Base-by-base conservation (phyloP, 73 alveolate species). In the Blepharisma japonicum region DNA sequence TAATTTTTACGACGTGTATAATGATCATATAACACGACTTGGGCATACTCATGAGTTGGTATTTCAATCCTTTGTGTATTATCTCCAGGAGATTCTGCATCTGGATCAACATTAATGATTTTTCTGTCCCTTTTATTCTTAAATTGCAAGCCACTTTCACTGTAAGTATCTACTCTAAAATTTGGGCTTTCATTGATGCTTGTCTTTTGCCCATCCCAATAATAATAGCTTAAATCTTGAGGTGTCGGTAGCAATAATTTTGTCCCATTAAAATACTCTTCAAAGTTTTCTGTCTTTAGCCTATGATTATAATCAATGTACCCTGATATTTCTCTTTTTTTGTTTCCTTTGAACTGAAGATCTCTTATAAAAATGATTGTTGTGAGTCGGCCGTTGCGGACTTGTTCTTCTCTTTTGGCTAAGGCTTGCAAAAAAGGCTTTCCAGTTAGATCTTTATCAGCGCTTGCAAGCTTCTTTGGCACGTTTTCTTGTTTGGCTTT, bases 271-370 rank as follows among this genome's bases (percentile, higher is more conserved):
- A 95, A 95, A 91, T 95, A 95, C 55, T 90, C 89, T 81, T 89
- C 95, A 78, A 95, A 95, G 88, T 95, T 95, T 76, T 95, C 99
- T 7, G 96, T 95, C 81, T 94, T 95, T 66, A 95, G 90, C 42
- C 99, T 66, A 78, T 94, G 97, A 32, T 97, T 98, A 53, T 94
- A 91, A 89, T 95, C 99, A 11, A 95, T 94, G 90, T 95, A 95
- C 67, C 99, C 99, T 72, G 96, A 85, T 68, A 95, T 93, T 89
- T 95, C 99, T 77, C 88, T 83, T 51, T 74, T 77, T 74, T 68
- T 47, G 3, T 80, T 20, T 61, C 89, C 91, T 68, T 85, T 86
- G 55, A 89, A 78, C 84, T 88, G 83, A 76, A 82, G 56, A 78
- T 86, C 93, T 68, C 99, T 86, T 55, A 95, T 95, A 91, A 95